Percentiles rank a stretch among this genome's conserved stretches.
phyloP scores from a whole-genome alignment of 164 flowering plant species.

The Nelumbo lutea region DNA sequence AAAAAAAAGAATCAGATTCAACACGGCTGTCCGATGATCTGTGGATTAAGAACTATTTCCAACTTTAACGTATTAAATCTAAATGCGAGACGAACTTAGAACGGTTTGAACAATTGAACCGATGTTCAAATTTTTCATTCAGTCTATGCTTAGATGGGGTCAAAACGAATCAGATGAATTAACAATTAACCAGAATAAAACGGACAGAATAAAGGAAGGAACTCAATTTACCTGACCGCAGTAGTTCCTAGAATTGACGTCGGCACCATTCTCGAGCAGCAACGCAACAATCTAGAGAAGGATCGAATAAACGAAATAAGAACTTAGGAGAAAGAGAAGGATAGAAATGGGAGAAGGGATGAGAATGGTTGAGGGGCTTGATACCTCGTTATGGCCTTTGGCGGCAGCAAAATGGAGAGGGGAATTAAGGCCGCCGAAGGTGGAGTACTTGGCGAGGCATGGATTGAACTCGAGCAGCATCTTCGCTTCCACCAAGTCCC shows the following conservation, averaged over 20 bases:
- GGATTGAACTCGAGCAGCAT: constrained; percentile 88
- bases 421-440: constrained; percentile 87
- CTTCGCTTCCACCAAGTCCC: constrained; percentile 86
- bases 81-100: not conserved
- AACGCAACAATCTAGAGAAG: constrained; percentile 71
- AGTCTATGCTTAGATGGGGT: not conserved
- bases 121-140: not conserved
- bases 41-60: not conserved
- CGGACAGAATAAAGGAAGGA: not conserved
- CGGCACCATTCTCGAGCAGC: constrained; percentile 92
- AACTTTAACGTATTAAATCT: not conserved
- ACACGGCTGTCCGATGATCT: not conserved
- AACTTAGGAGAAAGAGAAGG: not conserved
- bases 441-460: constrained; percentile 80
- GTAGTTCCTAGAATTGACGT: constrained; percentile 93
- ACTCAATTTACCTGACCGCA: constrained; percentile 74
- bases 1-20: constrained; percentile 14
- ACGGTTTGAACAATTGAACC: not conserved
- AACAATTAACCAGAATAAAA: not conserved
- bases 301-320: not conserved
- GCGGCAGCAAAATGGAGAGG: constrained; percentile 92
- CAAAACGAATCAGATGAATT: not conserved
- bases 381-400: constrained; percentile 90
- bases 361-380: not conserved
- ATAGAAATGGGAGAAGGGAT: not conserved